Conservation (phyloP, 164 flowering plant species). For the grape (Vitis vinifera) region DNA sequence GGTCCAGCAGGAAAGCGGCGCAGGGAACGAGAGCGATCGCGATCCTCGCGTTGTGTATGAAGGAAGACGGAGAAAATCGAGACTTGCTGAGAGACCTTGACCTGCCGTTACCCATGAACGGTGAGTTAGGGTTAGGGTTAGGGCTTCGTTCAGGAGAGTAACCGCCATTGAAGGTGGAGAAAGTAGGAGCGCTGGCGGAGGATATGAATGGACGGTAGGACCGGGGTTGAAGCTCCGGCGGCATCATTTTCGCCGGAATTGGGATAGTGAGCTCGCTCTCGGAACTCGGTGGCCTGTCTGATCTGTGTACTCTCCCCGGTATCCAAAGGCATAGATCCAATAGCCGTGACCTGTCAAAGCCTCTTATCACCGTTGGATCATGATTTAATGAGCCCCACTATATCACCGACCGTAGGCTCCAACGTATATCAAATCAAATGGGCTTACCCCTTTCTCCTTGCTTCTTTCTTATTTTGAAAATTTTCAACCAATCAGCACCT, state of each 20-base stretch:
- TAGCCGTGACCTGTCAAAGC: too few species aligned
- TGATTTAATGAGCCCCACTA: too few species aligned
- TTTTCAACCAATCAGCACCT: too few species aligned
- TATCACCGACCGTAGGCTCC: too few species aligned
- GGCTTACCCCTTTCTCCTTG: too few species aligned
- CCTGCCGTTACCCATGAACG: too few species aligned
- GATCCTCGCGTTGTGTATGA: constrained; percentile 70
- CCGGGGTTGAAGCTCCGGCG: constrained; percentile 78
- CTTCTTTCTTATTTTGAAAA: too few species aligned
- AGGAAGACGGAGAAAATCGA: constrained; percentile 55
- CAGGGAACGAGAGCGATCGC: constrained; percentile 81
- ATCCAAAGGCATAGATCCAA: too few species aligned
- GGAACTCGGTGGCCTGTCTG: constrained; percentile 9
- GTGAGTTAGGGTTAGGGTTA: constrained; percentile 24
- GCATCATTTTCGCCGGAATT: constrained; percentile 47
- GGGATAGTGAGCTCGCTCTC: not conserved
- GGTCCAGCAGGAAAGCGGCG: constrained; percentile 84
- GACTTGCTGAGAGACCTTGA: constrained; percentile 37
- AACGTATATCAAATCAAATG: too few species aligned
- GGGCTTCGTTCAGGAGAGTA: constrained; percentile 35
- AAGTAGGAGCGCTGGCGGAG: constrained; percentile 56
- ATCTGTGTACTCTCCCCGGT: not conserved
- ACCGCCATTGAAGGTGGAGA: constrained; percentile 40
- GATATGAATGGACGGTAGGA: constrained; percentile 51
- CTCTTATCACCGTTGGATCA: too few species aligned